phyloP scores from a whole-genome alignment of 2,329 filamentous ascomycete genomes.

The Fusarium cyanostomum region DNA sequence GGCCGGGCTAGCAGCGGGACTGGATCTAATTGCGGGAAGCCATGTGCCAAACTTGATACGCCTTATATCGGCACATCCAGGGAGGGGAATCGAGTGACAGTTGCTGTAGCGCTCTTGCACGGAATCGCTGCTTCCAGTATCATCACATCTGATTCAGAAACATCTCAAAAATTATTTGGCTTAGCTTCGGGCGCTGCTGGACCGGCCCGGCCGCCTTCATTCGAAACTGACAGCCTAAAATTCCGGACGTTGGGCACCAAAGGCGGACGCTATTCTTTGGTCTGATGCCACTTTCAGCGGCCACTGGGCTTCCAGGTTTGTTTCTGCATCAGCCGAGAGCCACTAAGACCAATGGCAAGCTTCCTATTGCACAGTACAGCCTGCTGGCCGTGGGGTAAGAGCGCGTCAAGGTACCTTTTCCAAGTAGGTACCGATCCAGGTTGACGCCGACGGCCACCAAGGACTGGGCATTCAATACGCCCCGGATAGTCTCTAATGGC shows the following conservation, averaged over 20 bases:
- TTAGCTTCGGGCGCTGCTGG: constrained; percentile 39
- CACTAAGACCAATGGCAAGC: constrained; percentile 36
- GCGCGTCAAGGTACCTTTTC: constrained; percentile 18
- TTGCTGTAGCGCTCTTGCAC: no score
- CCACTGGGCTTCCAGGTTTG: constrained; percentile 32
- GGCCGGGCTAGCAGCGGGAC: not conserved
- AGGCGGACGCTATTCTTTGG: constrained; percentile 38
- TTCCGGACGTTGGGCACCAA: constrained; percentile 43
- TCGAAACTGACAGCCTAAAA: constrained; percentile 32
- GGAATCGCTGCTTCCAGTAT: constrained; percentile 12
- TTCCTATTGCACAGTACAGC: constrained; percentile 41
- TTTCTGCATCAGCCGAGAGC: constrained; percentile 39
- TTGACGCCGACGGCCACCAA: constrained; percentile 6
- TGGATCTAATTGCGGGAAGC: constrained; percentile 37
- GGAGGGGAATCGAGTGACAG: no score
- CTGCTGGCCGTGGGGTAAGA: constrained; percentile 36
- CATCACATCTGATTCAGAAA: constrained; percentile 18
- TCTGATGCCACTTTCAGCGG: constrained; percentile 27
- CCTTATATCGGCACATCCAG: constrained; percentile 32
- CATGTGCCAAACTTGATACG: constrained; percentile 36
- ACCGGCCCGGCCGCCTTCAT: constrained; percentile 39
- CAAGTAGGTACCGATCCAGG: constrained; percentile 25
- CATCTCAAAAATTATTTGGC: constrained; percentile 21
- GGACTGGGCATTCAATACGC: constrained; percentile 5
- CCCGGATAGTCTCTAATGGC: constrained; percentile 3